Evolutionary conservation across 768 basidiomycete genomes (phyloP), one percentile per base, ranked within the genome.

Genomic region (Collybiopsis confluens): DNA sequence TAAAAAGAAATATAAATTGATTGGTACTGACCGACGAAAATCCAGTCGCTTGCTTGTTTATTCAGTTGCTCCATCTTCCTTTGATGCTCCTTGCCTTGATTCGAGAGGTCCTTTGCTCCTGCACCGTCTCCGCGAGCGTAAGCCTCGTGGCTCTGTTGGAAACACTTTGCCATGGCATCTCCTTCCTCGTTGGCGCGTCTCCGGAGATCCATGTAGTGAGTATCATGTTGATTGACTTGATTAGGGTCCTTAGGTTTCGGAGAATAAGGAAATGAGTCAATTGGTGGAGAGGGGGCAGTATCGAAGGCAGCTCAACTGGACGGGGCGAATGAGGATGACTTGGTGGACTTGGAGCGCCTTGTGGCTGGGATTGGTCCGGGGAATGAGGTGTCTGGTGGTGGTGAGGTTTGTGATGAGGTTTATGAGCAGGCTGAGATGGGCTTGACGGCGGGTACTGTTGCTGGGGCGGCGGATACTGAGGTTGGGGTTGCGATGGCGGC

Each of bases 1-100:
- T 52, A 35, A 43, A 43, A 43, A 56, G 27, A 50, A n/a, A 35
- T 16, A 33, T 37, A 28, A 11, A 13, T 52, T 21, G 28, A 45
- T 43, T 48, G 56, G 36, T 27, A 68, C 81, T 46, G 56, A 90
- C 90, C 83, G 58, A 73, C 67, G 67, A 86, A 98, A 57, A 98
- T 95, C 89, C 90, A 96, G 46, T 86, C 81, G 55, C 86, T 83
- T 1, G 95, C 96, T 65, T 94, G 71, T 55, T 77, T 77, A 65
- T 98, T 93, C 56, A 92, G 68, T 45, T 77, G 66, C 58, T 88
- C 85, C 87, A 95, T 94, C 62, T 81, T 78, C 4, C 74, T 67
- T 67, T 90, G 81, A 65, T 95, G 90, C 37, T 74, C 73, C 65
- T 92, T 91, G 16, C 93, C 95, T 65, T 92, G 62, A 54, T 83